Evolutionary conservation across 2,329 filamentous ascomycete genomes (phyloP), one percentile per base, ranked within the genome.

Genomic region (Colletotrichum filicis): DNA sequence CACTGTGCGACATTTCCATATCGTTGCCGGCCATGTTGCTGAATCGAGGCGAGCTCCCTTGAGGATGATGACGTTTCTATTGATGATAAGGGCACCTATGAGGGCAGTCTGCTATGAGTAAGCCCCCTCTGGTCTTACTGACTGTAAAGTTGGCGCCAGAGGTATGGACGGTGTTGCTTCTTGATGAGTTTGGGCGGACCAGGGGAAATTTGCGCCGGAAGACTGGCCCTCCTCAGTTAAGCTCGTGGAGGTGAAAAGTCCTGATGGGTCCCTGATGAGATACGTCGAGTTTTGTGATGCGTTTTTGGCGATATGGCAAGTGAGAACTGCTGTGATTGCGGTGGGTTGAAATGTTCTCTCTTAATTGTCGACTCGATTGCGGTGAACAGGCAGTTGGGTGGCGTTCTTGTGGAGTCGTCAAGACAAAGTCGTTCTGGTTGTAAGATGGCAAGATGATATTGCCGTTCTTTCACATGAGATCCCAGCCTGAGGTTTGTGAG

Each of bases 1-100:
- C 93, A 68, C 92, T 90, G 71, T 96, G 90, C 58, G 88, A 89
- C 66, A 92, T 81, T 55, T 87, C 80, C 52, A 88, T 42, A 19
- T 52, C 30, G n/a, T 76, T 74, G 12, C 76, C 68, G 14, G 78
- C 78, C 83, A 85, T 84, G 35, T 73, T 78, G 62, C 32, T 32
- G 49, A 12, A 60, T 16, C 62, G 8, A 37, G 59, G 14, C 9
- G 68, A 68, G 19, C 19, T 26, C 58, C 9, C 24, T 53, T 19
- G 7, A 11, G 4, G 14, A 32, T 1, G 7, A 4, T 6, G 26
- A 56, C 42, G 68, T 59, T 68, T 24, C 12, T 62, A 30, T 16
- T 58, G 22, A 49, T n/a, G 67, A 59, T 63, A 8, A 24, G 52
- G 37, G 28, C 24, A 11, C 46, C 19, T 30, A 37, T 57, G 67